Conservation (phyloP, 352 stramenopile species). For the Phytophthora palmivora region DNA sequence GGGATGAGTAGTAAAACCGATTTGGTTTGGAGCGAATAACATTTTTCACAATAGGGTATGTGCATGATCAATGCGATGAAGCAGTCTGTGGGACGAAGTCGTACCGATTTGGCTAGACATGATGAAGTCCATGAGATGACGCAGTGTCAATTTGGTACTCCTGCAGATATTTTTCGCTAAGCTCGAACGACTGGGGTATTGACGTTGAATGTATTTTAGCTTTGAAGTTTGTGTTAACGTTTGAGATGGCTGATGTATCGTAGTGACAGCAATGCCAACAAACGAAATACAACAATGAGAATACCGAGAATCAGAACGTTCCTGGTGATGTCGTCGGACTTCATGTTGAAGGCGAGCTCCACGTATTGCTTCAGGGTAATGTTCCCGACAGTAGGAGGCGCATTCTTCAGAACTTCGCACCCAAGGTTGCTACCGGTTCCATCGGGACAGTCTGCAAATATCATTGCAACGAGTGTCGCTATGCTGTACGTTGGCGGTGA, state of each 20-base stretch:
- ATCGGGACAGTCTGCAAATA: slow-evolving; percentile 50
- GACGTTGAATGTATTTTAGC: slow-evolving; percentile 36
- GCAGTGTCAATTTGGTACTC: too few species aligned
- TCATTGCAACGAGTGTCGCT: slow-evolving; percentile 40
- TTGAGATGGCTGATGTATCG: too few species aligned
- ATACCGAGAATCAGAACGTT: slow-evolving; percentile 41
- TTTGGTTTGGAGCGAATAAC: too few species aligned
- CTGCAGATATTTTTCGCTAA: too few species aligned
- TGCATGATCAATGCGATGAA: too few species aligned
- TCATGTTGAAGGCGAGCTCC: slow-evolving; percentile 48
- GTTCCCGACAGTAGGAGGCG: slow-evolving; percentile 33
- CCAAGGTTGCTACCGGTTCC: slow-evolving; percentile 22
- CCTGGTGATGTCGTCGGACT: slow-evolving; percentile 34
- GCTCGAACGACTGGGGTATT: too few species aligned
- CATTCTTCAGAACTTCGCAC: slow-evolving; percentile 39
- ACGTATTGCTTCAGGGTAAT: slow-evolving; percentile 56
- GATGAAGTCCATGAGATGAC: too few species aligned
- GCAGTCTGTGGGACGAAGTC: too few species aligned
- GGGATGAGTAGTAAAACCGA: too few species aligned
- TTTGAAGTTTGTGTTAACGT: slow-evolving; percentile 65
- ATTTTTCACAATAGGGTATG: too few species aligned
- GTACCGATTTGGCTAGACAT: too few species aligned
- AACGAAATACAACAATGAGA: slow-evolving; percentile 56
- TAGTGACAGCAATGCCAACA: slow-evolving; percentile 52
- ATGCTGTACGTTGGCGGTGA: slow-evolving; percentile 57